Evolutionary conservation across 1,284 basidiomycete species (phyloP), one percentile per base, ranked within the genome.

Genomic region (Schizopora paradoxa): DNA sequence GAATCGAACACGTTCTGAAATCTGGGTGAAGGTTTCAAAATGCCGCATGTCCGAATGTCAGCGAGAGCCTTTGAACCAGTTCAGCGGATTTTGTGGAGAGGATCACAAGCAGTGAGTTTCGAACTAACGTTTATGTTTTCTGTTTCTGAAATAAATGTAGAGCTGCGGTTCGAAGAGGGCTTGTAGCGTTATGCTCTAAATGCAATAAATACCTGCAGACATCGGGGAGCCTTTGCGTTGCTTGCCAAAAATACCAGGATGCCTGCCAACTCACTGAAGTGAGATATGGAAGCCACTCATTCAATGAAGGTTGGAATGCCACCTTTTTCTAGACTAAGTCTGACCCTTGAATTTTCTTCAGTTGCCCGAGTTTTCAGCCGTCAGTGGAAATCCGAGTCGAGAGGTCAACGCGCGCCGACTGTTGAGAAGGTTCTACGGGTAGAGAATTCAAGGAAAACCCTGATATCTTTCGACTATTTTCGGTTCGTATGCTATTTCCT

Each of bases 371-470:
- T 56, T 63, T 71, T 54, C 62, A 66, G 37, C 61, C 67, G 53
- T 53, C 72, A 73, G 56, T 81, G 79, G 78, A 66, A 68, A 42
- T 58, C 62, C 13, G 56, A 60, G 5, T 60, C 13, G 22, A 6
- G 19, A 26, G 23, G 26, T 26, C 16, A 14, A 28, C 16, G 58
- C 16, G 46, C 58, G 19, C 70, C 74, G 1, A 61, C 58, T 16
- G 65, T 82, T 46, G 71, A 74, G 47, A 79, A 73, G 55, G 63
- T 74, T 13, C 76, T 76, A 55, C 74, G 77, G 55, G 64, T 80
- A 8, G 56, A 63, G 7, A 54, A 67, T 14, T 61, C 72, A 35
- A 65, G 65, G 18, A 68, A 73, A 16, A 38, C 40, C 6, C 39
- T 34, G 29, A 37, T 39, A n/a, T 41, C 61, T 39, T 70, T 77